A percentile compares a stretch with the other conserved stretches of the same genome.
These are phyloP conservation scores for Xylaria flabelliformis DNA, from an alignment of 495 filamentous ascomycete species.

Conservation along the genomic window DNA sequence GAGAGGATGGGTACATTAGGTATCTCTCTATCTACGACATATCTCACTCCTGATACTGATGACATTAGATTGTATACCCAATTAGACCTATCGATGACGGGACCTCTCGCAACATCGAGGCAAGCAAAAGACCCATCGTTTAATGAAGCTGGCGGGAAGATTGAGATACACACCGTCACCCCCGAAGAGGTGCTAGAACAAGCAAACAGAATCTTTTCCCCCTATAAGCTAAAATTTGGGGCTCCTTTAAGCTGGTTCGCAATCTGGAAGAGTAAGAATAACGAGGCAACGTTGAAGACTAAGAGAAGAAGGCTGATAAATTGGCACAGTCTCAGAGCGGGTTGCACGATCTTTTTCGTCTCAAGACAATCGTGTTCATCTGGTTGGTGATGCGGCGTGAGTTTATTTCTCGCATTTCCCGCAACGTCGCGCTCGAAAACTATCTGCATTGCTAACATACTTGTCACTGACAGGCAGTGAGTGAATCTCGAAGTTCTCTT, in stretches of 20 bases:
- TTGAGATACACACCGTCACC: slow-evolving; percentile 44
- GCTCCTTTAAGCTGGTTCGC: slow-evolving; percentile 48
- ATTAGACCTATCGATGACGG: slow-evolving; percentile 33
- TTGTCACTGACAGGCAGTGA: slow-evolving; percentile 28
- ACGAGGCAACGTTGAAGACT: neutral
- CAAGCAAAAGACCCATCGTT: slow-evolving; percentile 36
- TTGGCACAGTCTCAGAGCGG: slow-evolving; percentile 40
- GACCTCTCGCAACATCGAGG: slow-evolving; percentile 30
- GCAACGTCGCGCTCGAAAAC: neutral
- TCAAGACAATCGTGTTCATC: slow-evolving; percentile 41
- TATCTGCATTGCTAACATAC: slow-evolving; percentile 7
- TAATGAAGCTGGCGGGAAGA: slow-evolving; percentile 37
- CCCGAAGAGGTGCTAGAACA: slow-evolving; percentile 47
- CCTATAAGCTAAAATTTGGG: slow-evolving; percentile 45
- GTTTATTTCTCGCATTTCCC: slow-evolving; percentile 12
- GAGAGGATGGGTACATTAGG: slow-evolving; percentile 48
- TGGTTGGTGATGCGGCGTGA: slow-evolving; percentile 49
- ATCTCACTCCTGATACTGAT: neutral
- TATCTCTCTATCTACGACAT: neutral
- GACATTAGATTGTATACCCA: slow-evolving; percentile 31
- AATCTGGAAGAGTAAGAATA: slow-evolving; percentile 45
- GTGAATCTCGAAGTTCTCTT: neutral
- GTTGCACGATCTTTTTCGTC: slow-evolving; percentile 46
- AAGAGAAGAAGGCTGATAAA: neutral
- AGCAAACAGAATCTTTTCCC: slow-evolving; percentile 46